These are phyloP conservation scores for Ceratocystis alfenasii DNA, from an alignment of 2,329 filamentous ascomycete species.

Conservation along the genomic window DNA sequence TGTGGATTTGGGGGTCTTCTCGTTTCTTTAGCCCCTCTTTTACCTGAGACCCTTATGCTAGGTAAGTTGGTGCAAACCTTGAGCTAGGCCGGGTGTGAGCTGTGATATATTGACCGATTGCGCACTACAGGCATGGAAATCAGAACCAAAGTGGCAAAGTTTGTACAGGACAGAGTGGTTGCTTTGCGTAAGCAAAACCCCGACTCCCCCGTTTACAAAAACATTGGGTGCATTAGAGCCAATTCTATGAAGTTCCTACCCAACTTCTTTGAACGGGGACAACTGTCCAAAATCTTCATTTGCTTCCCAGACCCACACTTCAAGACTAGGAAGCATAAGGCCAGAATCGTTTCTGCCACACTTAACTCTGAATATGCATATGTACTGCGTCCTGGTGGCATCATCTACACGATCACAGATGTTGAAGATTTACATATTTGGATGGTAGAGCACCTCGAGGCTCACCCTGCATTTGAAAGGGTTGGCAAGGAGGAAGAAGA, in stretches of 20 bases:
- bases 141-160: conserved; percentile 77
- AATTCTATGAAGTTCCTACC: conserved; percentile 99
- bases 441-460: conserved; percentile 80
- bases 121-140: conserved; percentile 67
- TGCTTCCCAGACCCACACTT: conserved; percentile 99
- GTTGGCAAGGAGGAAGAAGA: conserved; percentile 56
- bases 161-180: conserved; percentile 74
- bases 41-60: conserved; percentile 73
- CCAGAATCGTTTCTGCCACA: conserved; percentile 78
- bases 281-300: conserved; percentile 86
- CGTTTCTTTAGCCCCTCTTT: conserved; percentile 66
- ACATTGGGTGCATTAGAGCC: conserved; percentile 75
- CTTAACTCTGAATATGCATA: conserved; percentile 91
- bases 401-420: conserved; percentile 94
- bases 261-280: conserved; percentile 76
- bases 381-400: conserved; percentile 67
- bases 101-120: not conserved
- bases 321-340: conserved; percentile 94
- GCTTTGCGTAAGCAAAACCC: conserved; percentile 60
- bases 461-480: conserved; percentile 66
- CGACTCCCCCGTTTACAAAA: conserved; percentile 54
- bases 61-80: conserved; percentile 40
- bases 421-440: conserved; percentile 86
- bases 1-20: conserved; percentile 91
- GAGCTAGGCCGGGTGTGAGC: not conserved